Percentiles rank a stretch among this genome's conserved stretches.
Conservation (phyloP, 306 rosid species). For the Quercus wislizeni region DNA sequence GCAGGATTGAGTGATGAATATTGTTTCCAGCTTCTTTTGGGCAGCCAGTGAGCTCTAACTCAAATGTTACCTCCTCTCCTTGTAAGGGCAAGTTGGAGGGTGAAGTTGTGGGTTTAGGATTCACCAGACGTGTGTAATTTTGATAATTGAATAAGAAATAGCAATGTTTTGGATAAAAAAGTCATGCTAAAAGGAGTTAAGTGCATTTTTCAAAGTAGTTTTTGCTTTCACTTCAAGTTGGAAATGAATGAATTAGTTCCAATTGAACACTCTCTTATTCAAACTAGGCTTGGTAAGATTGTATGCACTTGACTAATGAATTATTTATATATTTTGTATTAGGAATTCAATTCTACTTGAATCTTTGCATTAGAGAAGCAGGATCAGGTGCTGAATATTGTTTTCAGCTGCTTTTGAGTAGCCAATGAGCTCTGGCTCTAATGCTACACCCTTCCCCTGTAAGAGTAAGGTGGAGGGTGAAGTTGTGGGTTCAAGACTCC, state of each 20-base stretch:
- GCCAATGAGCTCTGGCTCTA: too few species aligned
- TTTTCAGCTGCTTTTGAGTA: background rate
- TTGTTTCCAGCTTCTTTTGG: background rate
- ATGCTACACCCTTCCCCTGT: too few species aligned
- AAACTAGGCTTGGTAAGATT: slow-evolving; percentile 79
- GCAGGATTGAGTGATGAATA: background rate
- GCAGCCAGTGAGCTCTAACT: background rate
- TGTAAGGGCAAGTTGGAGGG: too few species aligned
- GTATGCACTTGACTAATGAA: background rate
- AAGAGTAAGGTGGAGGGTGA: too few species aligned
- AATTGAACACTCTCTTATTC: slow-evolving; percentile 64
- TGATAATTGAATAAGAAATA: background rate
- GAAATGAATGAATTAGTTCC: too few species aligned
- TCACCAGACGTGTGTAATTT: background rate
- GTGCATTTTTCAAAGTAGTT: slow-evolving; percentile 11
- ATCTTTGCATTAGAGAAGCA: too few species aligned
- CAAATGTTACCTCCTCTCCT: too few species aligned
- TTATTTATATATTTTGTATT: background rate
- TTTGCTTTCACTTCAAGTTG: slow-evolving; percentile 6
- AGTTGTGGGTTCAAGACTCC: too few species aligned
- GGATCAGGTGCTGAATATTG: background rate
- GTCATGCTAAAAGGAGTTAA: background rate
- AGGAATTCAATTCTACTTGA: too few species aligned
- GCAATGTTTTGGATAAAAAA: background rate
- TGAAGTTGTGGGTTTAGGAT: too few species aligned